phyloP scores from a whole-genome alignment of 495 filamentous ascomycete species.

The Aspergillus panamensis region DNA sequence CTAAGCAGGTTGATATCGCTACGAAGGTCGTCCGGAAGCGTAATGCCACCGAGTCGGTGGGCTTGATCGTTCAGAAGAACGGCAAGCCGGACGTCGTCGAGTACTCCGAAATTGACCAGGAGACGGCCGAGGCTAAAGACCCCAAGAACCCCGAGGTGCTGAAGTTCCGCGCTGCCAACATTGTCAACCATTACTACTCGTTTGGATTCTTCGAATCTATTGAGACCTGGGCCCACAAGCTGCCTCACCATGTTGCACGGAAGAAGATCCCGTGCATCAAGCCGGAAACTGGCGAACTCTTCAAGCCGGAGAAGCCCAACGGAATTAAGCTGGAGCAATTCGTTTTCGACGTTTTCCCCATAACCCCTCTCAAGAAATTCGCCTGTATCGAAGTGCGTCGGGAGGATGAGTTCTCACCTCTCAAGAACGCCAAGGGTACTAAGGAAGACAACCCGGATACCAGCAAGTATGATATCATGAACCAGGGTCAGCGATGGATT shows the following conservation, averaged over 20 bases:
- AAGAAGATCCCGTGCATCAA: conserved; percentile 97
- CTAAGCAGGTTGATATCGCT: conserved; percentile 88
- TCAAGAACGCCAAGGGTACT: conserved; percentile 92
- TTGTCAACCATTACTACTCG: conserved; percentile 99
- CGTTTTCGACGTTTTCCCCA: conserved; percentile 97
- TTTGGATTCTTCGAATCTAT: conserved; percentile 90
- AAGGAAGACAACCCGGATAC: conserved; percentile 94
- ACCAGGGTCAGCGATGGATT: conserved; percentile 81
- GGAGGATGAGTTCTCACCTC: conserved; percentile 96
- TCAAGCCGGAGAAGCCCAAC: conserved; percentile 92
- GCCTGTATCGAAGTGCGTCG: conserved; percentile 93
- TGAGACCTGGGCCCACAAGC: conserved; percentile 74
- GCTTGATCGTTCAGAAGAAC: conserved; percentile 90
- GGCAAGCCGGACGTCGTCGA: conserved; percentile 97
- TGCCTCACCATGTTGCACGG: conserved; percentile 91
- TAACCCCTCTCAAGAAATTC: conserved; percentile 82
- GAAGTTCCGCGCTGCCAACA: conserved; percentile 97
- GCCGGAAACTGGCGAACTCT: conserved; percentile 64
- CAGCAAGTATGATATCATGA: conserved; percentile 81
- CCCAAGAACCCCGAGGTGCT: conserved; percentile 76
- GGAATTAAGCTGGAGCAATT: conserved; percentile 99
- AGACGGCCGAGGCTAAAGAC: conserved; percentile 84
- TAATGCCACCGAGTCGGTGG: conserved; percentile 93
- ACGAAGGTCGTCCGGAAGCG: conserved; percentile 99
- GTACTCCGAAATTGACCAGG: conserved; percentile 94